A percentile compares a stretch with the other conserved stretches of the same genome.
Conservation (phyloP, 1,284 basidiomycete genomes). For the Ustilago hordei region DNA sequence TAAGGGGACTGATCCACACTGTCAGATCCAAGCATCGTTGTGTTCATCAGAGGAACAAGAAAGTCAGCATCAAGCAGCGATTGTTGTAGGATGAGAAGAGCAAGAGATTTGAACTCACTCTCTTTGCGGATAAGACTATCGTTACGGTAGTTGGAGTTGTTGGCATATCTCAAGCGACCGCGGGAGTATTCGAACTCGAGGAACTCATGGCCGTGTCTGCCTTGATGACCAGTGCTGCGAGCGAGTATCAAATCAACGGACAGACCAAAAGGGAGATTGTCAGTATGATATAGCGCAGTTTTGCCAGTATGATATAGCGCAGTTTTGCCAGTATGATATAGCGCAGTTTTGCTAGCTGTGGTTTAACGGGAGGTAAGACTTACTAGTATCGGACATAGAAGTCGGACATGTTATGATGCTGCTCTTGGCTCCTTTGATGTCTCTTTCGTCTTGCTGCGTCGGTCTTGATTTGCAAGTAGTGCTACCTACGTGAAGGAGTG, state of each 20-base stretch:
- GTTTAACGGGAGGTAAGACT: conserved; percentile 15
- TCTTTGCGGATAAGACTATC: conserved; percentile 98
- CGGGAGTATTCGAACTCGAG: conserved; percentile 98
- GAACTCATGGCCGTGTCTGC: conserved; percentile 74
- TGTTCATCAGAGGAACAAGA: background rate
- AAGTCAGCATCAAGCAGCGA: background rate
- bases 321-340: background rate
- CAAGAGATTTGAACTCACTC: conserved; percentile 75
- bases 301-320: background rate
- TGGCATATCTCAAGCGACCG: conserved; percentile 94
- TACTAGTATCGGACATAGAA: conserved; percentile 69
- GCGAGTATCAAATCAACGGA: background rate
- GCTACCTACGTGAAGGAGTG: too few species aligned
- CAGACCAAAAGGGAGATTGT: background rate
- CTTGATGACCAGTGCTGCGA: conserved; percentile 65
- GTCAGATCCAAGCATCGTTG: conserved; percentile 14
- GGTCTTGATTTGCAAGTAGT: background rate
- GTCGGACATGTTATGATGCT: conserved; percentile 53
- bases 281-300: background rate
- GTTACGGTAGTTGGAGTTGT: conserved; percentile 99
- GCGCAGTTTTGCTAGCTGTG: background rate
- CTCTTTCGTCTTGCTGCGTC: background rate
- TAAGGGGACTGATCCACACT: conserved; percentile 95
- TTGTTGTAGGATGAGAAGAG: background rate
- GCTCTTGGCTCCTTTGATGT: background rate